phyloP scores from a whole-genome alignment of 1,284 basidiomycete species.

The Cryptococcus jaspeensis region DNA sequence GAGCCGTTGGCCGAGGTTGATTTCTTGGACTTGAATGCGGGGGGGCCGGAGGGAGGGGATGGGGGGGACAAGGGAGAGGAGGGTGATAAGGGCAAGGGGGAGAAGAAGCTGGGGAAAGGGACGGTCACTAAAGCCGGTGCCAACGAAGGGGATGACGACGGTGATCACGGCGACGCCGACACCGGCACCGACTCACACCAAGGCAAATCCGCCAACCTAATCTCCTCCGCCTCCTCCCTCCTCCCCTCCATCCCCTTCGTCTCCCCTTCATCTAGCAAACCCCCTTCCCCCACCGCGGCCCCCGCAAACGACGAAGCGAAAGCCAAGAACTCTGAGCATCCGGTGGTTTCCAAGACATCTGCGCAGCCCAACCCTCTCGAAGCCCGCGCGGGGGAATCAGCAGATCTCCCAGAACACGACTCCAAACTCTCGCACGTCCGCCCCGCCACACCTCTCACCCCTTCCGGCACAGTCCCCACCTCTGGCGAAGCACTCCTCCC shows the following conservation, averaged over 20 bases:
- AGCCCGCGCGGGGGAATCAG: constrained; percentile 26
- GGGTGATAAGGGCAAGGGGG: too few species aligned
- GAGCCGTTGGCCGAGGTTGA: constrained; percentile 41
- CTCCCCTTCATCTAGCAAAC: constrained; percentile 1
- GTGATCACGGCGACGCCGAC: neutral
- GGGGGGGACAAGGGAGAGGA: too few species aligned
- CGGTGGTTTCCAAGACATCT: constrained; percentile 11
- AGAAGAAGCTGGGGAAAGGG: too few species aligned
- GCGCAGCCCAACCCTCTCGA: constrained; percentile 41
- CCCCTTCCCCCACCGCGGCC: too few species aligned
- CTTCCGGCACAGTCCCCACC: neutral
- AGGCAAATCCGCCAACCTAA: constrained; percentile 8
- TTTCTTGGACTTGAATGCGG: constrained; percentile 49
- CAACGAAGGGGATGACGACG: too few species aligned
- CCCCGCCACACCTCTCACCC: too few species aligned
- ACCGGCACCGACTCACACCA: neutral
- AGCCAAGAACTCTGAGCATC: constrained; percentile 9
- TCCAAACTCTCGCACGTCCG: constrained; percentile 9
- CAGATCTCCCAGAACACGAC: constrained; percentile 28
- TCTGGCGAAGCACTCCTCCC: constrained; percentile 58
- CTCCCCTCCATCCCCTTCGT: constrained; percentile 26
- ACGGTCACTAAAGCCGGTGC: too few species aligned
- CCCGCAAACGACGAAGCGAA: constrained; percentile 7
- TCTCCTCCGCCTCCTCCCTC: constrained; percentile 26
- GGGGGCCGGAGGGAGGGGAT: too few species aligned